phyloP scores from a whole-genome alignment of 78 protist species.

The Emiliania huxleyi region DNA sequence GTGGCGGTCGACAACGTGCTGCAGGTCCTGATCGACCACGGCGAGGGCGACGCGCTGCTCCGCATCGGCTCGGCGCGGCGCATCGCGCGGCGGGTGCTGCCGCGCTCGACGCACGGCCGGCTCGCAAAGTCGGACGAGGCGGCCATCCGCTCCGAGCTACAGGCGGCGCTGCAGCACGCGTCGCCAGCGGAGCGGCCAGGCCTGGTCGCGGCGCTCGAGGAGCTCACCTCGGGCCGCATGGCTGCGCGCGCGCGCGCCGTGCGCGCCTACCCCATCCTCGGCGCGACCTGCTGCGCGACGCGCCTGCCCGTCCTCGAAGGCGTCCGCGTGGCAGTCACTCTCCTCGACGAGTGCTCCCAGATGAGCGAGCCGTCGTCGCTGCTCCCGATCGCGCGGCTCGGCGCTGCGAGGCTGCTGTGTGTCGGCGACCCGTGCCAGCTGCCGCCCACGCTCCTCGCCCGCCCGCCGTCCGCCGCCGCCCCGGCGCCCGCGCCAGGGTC shows the following conservation, averaged over 20 bases:
- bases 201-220: background rate
- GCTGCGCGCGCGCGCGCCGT: background rate
- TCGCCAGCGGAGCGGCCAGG: background rate
- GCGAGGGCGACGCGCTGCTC: background rate
- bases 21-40: background rate
- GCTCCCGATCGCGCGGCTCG: background rate
- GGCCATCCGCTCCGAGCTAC: background rate
- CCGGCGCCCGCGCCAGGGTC: background rate
- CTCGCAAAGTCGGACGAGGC: background rate
- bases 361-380: constrained; percentile 28
- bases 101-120: background rate
- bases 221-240: background rate
- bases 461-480: background rate
- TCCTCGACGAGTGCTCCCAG: constrained; percentile 54
- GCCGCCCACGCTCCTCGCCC: constrained; percentile 45
- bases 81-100: background rate
- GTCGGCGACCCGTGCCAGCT: constrained; percentile 63
- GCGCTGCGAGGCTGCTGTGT: background rate
- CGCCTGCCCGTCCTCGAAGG: background rate
- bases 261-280: background rate
- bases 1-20: constrained; percentile 23
- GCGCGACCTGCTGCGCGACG: background rate
- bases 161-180: background rate
- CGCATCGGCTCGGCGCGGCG: constrained; percentile 10
- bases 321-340: background rate